Evolutionary conservation across 306 rosid species (phyloP).

Genomic region (Carpinus viminea): DNA sequence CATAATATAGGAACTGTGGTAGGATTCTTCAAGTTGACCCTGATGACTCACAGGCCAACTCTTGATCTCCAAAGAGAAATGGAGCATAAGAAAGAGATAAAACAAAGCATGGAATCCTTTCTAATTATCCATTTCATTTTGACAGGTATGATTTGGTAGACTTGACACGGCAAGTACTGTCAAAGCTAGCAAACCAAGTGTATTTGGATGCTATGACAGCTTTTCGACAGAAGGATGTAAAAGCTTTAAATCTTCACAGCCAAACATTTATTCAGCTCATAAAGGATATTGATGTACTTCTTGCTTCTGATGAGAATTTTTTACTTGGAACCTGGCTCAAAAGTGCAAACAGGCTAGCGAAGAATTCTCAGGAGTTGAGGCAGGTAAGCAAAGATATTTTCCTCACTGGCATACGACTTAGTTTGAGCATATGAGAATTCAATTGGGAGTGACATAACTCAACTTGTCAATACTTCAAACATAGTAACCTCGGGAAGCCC

Average conservation of each 20-base stretch:
- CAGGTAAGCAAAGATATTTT: conserved; percentile 51
- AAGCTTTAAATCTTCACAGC: conserved; percentile 54
- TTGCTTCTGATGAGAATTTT: conserved; percentile 81
- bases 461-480: not conserved
- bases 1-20: not conserved
- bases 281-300: conserved; percentile 74
- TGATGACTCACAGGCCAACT: not conserved
- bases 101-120: not conserved
- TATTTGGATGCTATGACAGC: conserved; percentile 64
- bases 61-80: not conserved
- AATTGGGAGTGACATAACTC: not conserved
- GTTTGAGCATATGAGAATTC: conserved; percentile 7
- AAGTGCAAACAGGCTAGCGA: conserved; percentile 74
- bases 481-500: not conserved
- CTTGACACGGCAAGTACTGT: conserved; percentile 82
- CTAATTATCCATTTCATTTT: conserved; percentile 24
- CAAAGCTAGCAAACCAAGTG: conserved; percentile 79
- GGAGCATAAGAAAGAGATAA: not conserved
- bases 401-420: conserved; percentile 4
- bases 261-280: conserved; percentile 67
- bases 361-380: conserved; percentile 54
- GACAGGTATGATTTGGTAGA: conserved; percentile 94
- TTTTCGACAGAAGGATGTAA: conserved; percentile 49
- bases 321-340: conserved; percentile 94
- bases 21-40: not conserved